Evolutionary conservation across 495 filamentous ascomycete genomes (phyloP).

Genomic region (Lindgomyces ingoldianus): DNA sequence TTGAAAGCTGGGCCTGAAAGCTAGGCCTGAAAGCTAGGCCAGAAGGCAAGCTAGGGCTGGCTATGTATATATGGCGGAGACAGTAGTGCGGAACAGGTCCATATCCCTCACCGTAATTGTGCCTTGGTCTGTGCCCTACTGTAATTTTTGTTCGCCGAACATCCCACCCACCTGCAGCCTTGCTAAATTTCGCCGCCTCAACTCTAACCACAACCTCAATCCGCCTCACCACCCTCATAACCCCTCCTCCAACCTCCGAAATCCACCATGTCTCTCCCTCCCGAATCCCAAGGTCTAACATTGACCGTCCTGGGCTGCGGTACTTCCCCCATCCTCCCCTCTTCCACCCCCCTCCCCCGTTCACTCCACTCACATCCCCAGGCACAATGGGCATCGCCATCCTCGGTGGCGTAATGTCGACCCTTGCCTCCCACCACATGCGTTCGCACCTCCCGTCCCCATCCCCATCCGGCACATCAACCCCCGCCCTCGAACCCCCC

Average conservation of each 20-base stretch:
- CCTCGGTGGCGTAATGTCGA: conserved; percentile 74
- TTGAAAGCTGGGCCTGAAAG: neutral
- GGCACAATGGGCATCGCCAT: conserved; percentile 86
- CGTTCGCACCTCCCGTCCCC: conserved; percentile 43
- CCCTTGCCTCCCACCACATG: conserved; percentile 53
- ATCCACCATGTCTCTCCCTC: conserved; percentile 13
- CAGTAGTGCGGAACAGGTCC: neutral
- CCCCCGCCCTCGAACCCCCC: conserved; percentile 53
- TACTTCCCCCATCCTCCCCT: conserved; percentile 44
- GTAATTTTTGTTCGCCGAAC: neutral
- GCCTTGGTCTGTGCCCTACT: too few relatives aligned
- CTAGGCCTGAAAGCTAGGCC: too few relatives aligned
- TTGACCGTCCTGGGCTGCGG: conserved; percentile 74
- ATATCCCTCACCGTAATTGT: neutral
- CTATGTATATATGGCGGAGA: too few relatives aligned
- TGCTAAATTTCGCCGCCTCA: neutral
- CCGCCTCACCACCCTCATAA: neutral
- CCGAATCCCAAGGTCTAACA: conserved; percentile 50
- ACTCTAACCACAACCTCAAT: neutral
- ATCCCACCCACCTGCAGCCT: neutral
- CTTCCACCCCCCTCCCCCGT: conserved; percentile 9
- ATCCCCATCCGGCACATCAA: conserved; percentile 55
- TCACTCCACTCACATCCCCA: conserved; percentile 23
- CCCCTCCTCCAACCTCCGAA: neutral
- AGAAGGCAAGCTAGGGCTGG: too few relatives aligned